phyloP scores from a whole-genome alignment of 345 rosid species.

The Microcos paniculata region DNA sequence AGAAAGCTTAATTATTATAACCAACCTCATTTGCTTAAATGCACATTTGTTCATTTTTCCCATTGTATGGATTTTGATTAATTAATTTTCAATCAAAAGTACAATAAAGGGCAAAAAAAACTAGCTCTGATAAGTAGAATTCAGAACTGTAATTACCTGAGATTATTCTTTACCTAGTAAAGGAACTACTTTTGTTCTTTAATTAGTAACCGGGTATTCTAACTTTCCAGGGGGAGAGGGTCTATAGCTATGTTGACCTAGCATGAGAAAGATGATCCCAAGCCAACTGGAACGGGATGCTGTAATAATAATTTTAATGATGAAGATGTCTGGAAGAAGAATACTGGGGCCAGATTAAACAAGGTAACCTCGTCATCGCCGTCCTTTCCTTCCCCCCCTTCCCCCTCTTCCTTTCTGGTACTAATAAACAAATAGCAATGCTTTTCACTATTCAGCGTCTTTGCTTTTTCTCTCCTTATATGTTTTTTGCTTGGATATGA shows the following conservation, averaged over 20 bases:
- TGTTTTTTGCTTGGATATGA: background rate
- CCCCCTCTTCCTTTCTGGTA: background rate
- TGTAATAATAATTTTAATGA: background rate
- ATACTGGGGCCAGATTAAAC: background rate
- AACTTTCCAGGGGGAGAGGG: background rate
- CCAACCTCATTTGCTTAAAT: background rate
- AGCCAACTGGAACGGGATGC: background rate
- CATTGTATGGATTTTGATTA: background rate
- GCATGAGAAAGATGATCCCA: background rate
- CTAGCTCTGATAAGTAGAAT: background rate
- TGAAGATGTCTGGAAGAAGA: background rate
- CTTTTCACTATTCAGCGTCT: too few species aligned
- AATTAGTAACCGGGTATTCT: background rate
- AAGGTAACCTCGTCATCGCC: background rate
- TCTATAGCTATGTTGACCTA: background rate
- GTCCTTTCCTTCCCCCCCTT: background rate
- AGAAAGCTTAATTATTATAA: background rate
- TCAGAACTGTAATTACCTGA: background rate
- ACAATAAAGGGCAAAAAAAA: background rate
- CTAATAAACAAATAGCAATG: background rate
- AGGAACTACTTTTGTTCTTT: background rate
- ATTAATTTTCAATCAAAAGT: background rate
- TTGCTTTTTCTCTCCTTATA: background rate
- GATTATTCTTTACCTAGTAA: background rate
- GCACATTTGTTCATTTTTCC: background rate